Percentiles rank a stretch among this genome's conserved stretches.
Evolutionary conservation across 805 yeast species (phyloP).

Genomic region (Candida vartiovaarae): DNA sequence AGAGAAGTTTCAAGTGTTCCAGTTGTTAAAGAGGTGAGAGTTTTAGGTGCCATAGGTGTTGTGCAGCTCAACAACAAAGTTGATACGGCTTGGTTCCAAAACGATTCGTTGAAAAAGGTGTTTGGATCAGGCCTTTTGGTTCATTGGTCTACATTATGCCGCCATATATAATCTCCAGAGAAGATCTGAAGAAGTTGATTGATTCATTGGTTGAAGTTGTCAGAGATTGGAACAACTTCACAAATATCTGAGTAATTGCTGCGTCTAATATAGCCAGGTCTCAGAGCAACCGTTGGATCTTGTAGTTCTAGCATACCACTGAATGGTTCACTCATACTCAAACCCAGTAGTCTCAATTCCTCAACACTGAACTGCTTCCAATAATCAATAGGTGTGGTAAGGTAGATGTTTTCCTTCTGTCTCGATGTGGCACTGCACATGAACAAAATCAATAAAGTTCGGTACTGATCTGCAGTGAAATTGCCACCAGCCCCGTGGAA

Average conservation of each 20-base stretch:
- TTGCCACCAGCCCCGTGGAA: conserved; percentile 28
- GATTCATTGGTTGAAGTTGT: conserved; percentile 7
- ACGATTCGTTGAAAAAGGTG: conserved; percentile 11
- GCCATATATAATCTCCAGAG: conserved; percentile 19
- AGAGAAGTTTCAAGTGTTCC: not conserved
- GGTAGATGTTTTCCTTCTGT: conserved; percentile 26
- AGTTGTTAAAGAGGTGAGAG: conserved; percentile 15
- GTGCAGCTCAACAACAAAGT: conserved; percentile 16
- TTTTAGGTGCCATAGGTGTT: conserved; percentile 21
- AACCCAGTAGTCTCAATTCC: conserved; percentile 2
- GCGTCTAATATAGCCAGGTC: conserved; percentile 1
- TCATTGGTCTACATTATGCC: conserved; percentile 23
- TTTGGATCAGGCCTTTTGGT: conserved; percentile 22
- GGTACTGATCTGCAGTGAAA: conserved; percentile 19
- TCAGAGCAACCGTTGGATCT: conserved; percentile 2
- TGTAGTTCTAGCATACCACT: conserved; percentile 6
- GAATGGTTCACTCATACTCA: conserved; percentile 8
- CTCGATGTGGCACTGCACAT: conserved; percentile 24
- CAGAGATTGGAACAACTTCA: not conserved
- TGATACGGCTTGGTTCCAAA: conserved; percentile 20
- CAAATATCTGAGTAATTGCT: conserved; percentile 2
- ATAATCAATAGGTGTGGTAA: conserved; percentile 21
- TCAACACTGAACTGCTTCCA: conserved; percentile 9
- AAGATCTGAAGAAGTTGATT: conserved; percentile 11
- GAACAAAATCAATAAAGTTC: conserved; percentile 23